Evolutionary conservation across 306 rosid genomes (phyloP).

Genomic region (Cicer chorassanicum): DNA sequence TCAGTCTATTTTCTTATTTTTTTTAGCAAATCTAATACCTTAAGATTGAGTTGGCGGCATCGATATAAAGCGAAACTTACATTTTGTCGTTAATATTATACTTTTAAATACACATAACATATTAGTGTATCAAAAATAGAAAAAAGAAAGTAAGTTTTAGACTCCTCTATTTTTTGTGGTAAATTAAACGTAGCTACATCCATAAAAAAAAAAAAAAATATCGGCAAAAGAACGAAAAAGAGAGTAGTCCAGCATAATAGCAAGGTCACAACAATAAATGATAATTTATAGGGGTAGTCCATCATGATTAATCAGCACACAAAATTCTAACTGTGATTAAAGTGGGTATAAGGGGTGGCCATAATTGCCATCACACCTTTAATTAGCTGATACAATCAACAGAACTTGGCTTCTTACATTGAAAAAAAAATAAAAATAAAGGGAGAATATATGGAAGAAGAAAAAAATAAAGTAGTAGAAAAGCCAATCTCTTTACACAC

Average conservation of each 20-base stretch:
- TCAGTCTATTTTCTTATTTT: too few species aligned
- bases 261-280: constrained; percentile 46
- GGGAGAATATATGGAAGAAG: background rate
- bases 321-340: constrained; percentile 59
- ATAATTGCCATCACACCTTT: constrained; percentile 76
- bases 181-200: background rate
- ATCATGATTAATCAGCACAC: constrained; percentile 54
- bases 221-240: background rate
- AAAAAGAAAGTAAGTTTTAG: background rate
- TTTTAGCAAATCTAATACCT: too few species aligned
- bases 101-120: background rate
- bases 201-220: background rate
- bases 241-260: constrained; percentile 33
- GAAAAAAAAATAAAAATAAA: constrained; percentile 24
- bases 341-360: constrained; percentile 68
- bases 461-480: constrained; percentile 37
- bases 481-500: constrained; percentile 89
- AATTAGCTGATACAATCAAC: constrained; percentile 57
- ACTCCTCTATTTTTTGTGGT: background rate
- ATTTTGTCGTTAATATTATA: background rate
- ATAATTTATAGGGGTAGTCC: background rate
- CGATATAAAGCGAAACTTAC: background rate
- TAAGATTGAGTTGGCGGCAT: too few species aligned
- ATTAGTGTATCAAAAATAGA: constrained; percentile 16
- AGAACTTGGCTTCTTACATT: constrained; percentile 53